Conservation (phyloP, 2,329 filamentous ascomycete genomes). For the Xylariaceae sp. region DNA sequence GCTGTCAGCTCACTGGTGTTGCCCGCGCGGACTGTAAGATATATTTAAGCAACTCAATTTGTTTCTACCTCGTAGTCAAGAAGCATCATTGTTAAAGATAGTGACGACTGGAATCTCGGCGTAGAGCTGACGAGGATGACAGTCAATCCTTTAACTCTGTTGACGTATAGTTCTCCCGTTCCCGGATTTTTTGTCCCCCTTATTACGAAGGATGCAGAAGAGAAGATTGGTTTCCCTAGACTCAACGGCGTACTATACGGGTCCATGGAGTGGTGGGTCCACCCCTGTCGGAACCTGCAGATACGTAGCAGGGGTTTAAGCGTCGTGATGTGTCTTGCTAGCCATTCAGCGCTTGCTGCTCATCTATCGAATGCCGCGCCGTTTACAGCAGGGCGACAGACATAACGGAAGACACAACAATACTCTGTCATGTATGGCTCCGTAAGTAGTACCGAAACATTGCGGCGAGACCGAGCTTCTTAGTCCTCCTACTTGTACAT, state of each 20-base stretch:
- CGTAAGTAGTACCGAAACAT: slow-evolving; percentile 12
- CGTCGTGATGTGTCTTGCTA: slow-evolving; percentile 15
- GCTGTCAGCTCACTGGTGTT: slow-evolving; percentile 17
- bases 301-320: slow-evolving; percentile 13
- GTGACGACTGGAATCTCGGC: neutral
- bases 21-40: slow-evolving; percentile 12
- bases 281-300: slow-evolving; percentile 17
- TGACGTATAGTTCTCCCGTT: neutral
- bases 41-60: slow-evolving; percentile 11
- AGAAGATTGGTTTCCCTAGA: neutral
- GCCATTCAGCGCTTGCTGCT: slow-evolving; percentile 9
- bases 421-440: slow-evolving; percentile 7
- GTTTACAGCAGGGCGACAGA: slow-evolving; percentile 11
- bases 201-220: neutral
- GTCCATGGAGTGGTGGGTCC: slow-evolving; percentile 15
- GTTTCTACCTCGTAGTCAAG: slow-evolving; percentile 1
- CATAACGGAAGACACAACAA: neutral
- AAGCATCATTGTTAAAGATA: neutral
- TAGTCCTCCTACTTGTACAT: neutral
- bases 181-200: neutral
- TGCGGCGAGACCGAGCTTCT: slow-evolving; percentile 21
- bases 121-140: neutral
- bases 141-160: neutral
- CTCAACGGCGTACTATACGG: neutral
- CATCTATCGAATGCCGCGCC: slow-evolving; percentile 7